These are phyloP conservation scores for Penicillium maclennaniae DNA, from an alignment of 495 filamentous ascomycete genomes.

Conservation along the genomic window DNA sequence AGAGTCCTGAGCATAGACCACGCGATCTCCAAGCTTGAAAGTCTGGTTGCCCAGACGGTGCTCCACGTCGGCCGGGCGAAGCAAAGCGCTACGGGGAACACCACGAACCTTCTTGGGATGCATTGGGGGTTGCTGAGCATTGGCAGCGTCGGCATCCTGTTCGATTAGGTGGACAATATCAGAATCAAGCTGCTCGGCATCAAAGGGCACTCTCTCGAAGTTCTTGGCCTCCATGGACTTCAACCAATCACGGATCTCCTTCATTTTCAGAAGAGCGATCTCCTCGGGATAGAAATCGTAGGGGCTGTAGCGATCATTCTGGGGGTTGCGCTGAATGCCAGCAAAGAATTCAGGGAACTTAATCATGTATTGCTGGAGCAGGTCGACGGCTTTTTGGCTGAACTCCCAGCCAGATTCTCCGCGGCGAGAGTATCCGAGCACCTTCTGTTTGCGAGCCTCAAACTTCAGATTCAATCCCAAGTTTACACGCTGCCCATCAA, in stretches of 20 bases:
- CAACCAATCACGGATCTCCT: conserved; percentile 88
- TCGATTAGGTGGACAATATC: conserved; percentile 82
- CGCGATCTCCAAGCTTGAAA: conserved; percentile 82
- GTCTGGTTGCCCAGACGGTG: conserved; percentile 80
- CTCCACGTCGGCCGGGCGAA: conserved; percentile 89
- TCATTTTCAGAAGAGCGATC: conserved; percentile 56
- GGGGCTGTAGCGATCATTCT: conserved; percentile 69
- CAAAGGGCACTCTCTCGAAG: conserved; percentile 89
- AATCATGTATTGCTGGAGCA: conserved; percentile 85
- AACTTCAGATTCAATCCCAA: conserved; percentile 96
- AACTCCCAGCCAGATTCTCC: conserved; percentile 90
- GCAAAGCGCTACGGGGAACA: conserved; percentile 79
- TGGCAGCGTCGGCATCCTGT: conserved; percentile 60
- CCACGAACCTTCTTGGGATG: conserved; percentile 57
- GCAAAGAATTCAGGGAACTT: conserved; percentile 94
- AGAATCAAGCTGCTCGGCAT: conserved; percentile 93
- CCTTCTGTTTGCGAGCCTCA: conserved; percentile 90
- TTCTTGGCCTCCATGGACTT: conserved; percentile 83
- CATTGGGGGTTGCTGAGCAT: conserved; percentile 50
- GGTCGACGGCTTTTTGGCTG: conserved; percentile 72
- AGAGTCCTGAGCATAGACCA: conserved; percentile 88
- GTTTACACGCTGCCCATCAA: conserved; percentile 75
- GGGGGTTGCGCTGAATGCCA: conserved; percentile 71
- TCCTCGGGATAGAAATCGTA: conserved; percentile 81
- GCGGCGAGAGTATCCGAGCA: conserved; percentile 90